Conservation (phyloP, 805 yeast species). For the Yarrowia sp. region DNA sequence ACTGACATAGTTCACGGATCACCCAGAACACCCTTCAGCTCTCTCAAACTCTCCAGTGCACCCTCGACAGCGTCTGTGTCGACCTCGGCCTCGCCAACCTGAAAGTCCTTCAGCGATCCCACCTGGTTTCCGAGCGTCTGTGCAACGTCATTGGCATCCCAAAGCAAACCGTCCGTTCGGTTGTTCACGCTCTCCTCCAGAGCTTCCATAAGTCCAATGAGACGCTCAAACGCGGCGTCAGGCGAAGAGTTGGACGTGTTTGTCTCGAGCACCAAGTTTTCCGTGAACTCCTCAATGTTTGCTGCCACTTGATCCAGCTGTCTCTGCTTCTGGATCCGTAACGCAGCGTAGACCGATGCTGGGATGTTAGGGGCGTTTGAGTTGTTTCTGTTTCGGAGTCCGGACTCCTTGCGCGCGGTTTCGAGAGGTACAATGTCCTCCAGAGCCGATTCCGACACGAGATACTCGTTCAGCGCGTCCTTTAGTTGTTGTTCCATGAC, state of each 20-base stretch:
- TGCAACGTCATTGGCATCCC: constrained; percentile 8
- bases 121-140: constrained; percentile 6
- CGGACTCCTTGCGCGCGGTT: background rate
- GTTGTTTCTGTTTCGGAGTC: background rate
- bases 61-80: constrained; percentile 9
- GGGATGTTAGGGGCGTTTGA: background rate
- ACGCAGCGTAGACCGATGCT: background rate
- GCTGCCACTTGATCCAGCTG: background rate
- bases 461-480: background rate
- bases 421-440: background rate
- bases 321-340: constrained; percentile 10
- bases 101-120: constrained; percentile 5
- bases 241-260: background rate
- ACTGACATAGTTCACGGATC: too few relatives aligned
- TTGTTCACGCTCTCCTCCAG: background rate
- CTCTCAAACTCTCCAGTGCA: background rate
- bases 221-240: background rate
- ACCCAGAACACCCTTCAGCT: background rate
- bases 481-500: background rate
- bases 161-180: background rate
- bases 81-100: background rate
- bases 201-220: background rate
- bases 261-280: background rate
- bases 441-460: background rate
- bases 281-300: background rate